Evolutionary conservation across 495 filamentous ascomycete species (phyloP), one percentile per base, ranked within the genome.

Genomic region (Wilcoxina mikolae): DNA sequence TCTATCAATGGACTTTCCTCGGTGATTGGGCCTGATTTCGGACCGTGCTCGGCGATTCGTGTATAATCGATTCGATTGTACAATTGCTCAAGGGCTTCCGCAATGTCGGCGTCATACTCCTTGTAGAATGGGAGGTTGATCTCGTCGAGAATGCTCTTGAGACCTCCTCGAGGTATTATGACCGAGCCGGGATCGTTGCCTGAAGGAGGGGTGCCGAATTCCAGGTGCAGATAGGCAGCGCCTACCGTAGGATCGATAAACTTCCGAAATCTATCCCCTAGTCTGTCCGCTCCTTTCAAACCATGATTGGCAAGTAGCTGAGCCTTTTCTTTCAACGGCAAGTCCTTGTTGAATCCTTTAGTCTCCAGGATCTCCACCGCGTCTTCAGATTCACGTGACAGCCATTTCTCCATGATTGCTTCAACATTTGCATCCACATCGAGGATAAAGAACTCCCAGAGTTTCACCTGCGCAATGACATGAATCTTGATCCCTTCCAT

Each of bases 21-120:
- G 54, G 76, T 81, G 64, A 99, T 84, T 11, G 81, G 77, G 0
- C 93, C 93, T 57, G 83, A 69, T 66, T 85, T 93, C 2, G 93
- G 93, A 2, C 93, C 93, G 65, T 96, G 77, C 0, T 86, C 85
- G 58, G 95, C 93, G 18, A 99, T 69, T 44, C 93, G 80, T 54
- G 87, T 72, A 69, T 96, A 99, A 64, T 90, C 94, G 69, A 89
- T 82, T 53, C 93, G 83, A 63, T 95, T 93, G 74, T 82, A 93
- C 18, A 96, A 68, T 65, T 96, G 93, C 60, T 93, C 80, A 45
- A 91, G 78, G 49, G 90, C 91, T 47, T 82, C 84, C 31, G 78
- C 77, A 11, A 84, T 74, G 63, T 99, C 93, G 3, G 62, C 72
- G 64, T 96, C 87, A 65, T 94, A 96, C 61, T 99, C 90, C 42